Evolutionary conservation across 2,329 filamentous ascomycete species (phyloP).

Genomic region (Claviceps sp.): DNA sequence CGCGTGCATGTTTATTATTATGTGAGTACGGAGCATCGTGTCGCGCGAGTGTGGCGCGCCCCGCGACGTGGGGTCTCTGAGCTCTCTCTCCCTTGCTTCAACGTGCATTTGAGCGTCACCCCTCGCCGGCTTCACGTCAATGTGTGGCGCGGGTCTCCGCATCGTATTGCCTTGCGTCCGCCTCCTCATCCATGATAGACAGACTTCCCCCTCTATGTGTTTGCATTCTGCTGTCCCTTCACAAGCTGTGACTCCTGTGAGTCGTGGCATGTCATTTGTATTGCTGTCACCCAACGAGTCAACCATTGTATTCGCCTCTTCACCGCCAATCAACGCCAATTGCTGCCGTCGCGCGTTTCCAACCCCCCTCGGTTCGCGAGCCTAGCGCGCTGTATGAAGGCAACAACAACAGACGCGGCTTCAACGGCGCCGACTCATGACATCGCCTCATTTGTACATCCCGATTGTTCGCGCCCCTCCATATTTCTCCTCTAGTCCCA

Average conservation of each 20-base stretch:
- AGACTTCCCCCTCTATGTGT: too few species aligned
- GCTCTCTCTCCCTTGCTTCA: too few species aligned
- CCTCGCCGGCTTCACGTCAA: too few species aligned
- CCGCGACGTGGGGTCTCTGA: too few species aligned
- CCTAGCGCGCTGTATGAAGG: background rate
- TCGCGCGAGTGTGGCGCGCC: too few species aligned
- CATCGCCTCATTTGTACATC: background rate
- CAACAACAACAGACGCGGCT: background rate
- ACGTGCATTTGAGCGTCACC: too few species aligned
- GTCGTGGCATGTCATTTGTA: background rate
- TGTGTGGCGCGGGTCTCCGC: too few species aligned
- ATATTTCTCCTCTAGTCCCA: background rate
- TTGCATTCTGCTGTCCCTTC: background rate
- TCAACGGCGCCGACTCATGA: background rate
- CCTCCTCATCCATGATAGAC: too few species aligned
- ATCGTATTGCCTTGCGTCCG: too few species aligned
- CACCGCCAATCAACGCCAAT: background rate
- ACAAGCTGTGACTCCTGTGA: background rate
- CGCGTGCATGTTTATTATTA: too few species aligned
- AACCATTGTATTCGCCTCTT: background rate
- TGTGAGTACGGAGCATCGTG: too few species aligned
- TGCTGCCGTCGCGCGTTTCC: background rate
- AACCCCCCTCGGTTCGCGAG: background rate
- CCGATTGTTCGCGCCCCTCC: background rate
- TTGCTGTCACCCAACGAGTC: background rate